Evolutionary conservation across 1,284 basidiomycete species (phyloP).

Genomic region (Leccinum fallax): DNA sequence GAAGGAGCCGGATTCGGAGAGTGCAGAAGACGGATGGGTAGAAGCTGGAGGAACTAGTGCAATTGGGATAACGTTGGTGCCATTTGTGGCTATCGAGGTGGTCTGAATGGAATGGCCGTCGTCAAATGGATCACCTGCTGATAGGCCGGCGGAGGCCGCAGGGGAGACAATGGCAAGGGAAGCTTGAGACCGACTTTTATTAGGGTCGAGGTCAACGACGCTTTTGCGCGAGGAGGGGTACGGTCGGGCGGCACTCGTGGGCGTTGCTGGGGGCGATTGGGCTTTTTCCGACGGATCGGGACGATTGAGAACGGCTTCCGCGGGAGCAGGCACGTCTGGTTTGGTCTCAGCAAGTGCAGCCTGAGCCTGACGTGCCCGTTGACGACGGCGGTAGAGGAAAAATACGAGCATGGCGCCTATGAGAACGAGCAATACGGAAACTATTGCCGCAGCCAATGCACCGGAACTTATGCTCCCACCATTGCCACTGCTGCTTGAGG

Average conservation of each 20-base stretch:
- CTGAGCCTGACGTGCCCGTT: constrained; percentile 28
- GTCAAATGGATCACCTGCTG: constrained; percentile 68
- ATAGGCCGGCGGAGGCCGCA: constrained; percentile 19
- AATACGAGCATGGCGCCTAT: constrained; percentile 51
- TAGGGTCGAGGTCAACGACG: constrained; percentile 61
- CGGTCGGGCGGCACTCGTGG: constrained; percentile 46
- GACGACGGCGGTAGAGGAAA: constrained; percentile 64
- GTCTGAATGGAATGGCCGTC: constrained; percentile 79
- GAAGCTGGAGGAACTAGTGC: constrained; percentile 71
- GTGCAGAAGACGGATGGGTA: constrained; percentile 31
- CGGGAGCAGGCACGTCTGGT: constrained; percentile 67
- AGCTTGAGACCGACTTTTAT: constrained; percentile 36
- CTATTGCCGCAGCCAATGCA: constrained; percentile 72
- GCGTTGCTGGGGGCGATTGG: constrained; percentile 21
- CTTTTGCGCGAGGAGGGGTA: constrained; percentile 47
- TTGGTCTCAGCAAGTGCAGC: constrained; percentile 46
- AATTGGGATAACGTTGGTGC: constrained; percentile 83
- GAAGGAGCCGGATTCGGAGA: constrained; percentile 28
- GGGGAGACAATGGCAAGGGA: constrained; percentile 34
- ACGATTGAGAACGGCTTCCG: constrained; percentile 73
- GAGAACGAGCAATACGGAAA: constrained; percentile 64
- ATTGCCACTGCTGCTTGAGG: constrained; percentile 22
- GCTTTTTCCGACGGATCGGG: constrained; percentile 76
- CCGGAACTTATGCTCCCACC: constrained; percentile 61
- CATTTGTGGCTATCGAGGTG: constrained; percentile 64